Base-by-base conservation (phyloP, 805 yeast species). In the Zygotorulaspora chibaensis region DNA sequence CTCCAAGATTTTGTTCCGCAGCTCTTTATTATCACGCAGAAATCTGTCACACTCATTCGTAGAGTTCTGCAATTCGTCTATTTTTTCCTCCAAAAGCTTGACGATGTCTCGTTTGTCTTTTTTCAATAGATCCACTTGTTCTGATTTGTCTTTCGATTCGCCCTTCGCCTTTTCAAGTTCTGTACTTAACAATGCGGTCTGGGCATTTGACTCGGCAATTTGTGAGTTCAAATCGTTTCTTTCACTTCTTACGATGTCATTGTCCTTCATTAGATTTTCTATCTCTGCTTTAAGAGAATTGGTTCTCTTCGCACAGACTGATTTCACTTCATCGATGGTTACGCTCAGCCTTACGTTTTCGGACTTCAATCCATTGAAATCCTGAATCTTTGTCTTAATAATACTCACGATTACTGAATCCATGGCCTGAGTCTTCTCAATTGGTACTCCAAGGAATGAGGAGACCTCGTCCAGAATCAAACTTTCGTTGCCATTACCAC, bases 1-100 rank as follows among this genome's bases (percentile, higher is more conserved):
- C 2, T 72, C 74, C 34, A 74, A 55, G 20, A 74, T 49, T 17
- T 63, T 55, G 38, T 68, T 65, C 42, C 83, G 70, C 16, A 74
- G 55, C 1, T 63, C 70, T 30, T 60, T 62, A 46, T 70, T 72
- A 7, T 54, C 55, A 1, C 27, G 12, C 7, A 56, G 28, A 18
- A 51, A 46, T 17, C 46, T 50, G 6, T 50, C 51, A 1, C 59
- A 38, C 23, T 64, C 61, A 3, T 33, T 30, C 20, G 56, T 58
- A 15, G 55, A 44, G 3, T 55, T 39, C 26, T 56, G 52, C 20
- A 67, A 35, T 27, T 57, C 61, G 23, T 40, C 45, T 6, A 53
- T 61, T 44, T 73, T 74, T 12, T 55, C 58, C n/a, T 51, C 42
- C 3, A 63, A 37, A 25, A 58, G 47, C 29, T 52, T 51, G 6